A percentile compares a stretch with the other conserved stretches of the same genome.
These are phyloP conservation scores for Neurospora sp. DNA, from an alignment of 495 filamentous ascomycete genomes.

Conservation along the genomic window DNA sequence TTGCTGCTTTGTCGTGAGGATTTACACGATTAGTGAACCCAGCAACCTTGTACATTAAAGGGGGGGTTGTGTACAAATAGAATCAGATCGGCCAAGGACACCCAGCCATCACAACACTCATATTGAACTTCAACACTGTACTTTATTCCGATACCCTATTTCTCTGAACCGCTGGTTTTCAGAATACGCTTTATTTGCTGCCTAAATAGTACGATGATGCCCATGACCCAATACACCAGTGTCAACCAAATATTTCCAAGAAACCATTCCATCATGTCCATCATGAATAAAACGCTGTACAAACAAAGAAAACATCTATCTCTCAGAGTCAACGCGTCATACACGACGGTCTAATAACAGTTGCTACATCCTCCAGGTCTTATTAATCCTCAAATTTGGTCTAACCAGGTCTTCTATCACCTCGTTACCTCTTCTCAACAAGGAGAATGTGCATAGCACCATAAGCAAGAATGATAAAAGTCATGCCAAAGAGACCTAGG, in stretches of 20 bases:
- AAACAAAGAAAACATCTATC: background rate
- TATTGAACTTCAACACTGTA: background rate
- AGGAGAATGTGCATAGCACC: conserved; percentile 86
- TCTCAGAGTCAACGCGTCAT: background rate
- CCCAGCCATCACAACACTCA: background rate
- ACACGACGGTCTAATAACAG: background rate
- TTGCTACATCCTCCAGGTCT: background rate
- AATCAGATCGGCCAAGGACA: conserved; percentile 3
- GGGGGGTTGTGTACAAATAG: conserved; percentile 17
- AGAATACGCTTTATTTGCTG: background rate
- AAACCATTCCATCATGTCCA: background rate
- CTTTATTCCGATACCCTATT: background rate
- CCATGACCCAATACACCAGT: background rate
- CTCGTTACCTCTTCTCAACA: conserved; percentile 69
- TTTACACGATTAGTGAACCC: background rate
- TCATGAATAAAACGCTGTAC: background rate
- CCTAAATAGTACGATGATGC: background rate
- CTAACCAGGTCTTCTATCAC: background rate
- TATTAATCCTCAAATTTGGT: background rate
- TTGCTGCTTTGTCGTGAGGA: background rate
- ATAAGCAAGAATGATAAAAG: conserved; percentile 85
- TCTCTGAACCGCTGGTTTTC: background rate
- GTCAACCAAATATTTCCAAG: background rate
- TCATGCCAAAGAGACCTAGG: conserved; percentile 68
- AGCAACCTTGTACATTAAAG: conserved; percentile 1